Conservation (phyloP, 495 filamentous ascomycete species). For the Symbiotaphrina buchneri region DNA sequence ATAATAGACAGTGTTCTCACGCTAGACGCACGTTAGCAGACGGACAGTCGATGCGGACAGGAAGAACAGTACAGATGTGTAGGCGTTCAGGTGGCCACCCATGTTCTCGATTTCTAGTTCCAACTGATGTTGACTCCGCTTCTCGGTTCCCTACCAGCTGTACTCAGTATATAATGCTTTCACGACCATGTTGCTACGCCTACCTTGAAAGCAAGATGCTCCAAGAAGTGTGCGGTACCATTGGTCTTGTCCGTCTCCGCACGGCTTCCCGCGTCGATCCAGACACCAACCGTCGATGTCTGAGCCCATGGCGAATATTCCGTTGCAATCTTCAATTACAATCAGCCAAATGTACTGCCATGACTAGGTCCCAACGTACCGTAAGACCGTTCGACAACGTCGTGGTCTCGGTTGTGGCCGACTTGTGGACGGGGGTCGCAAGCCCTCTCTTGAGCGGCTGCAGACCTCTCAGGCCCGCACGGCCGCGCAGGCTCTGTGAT, state of each 20-base stretch:
- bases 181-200: neutral
- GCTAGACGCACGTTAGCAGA: constrained; percentile 9
- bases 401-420: constrained; percentile 73
- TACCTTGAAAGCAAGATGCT: constrained; percentile 99
- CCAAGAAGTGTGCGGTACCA: constrained; percentile 97
- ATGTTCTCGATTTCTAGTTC: constrained; percentile 99
- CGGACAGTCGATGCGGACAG: neutral
- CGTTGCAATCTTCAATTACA: constrained; percentile 58
- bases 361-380: too few species aligned
- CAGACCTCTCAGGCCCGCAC: constrained; percentile 49
- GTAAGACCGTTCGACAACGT: constrained; percentile 95
- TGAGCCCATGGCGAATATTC: constrained; percentile 97
- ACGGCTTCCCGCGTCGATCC: constrained; percentile 97
- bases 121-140: constrained; percentile 81
- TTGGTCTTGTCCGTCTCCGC: constrained; percentile 97
- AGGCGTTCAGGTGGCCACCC: constrained; percentile 97
- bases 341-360: constrained; percentile 3
- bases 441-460: constrained; percentile 59
- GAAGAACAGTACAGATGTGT: constrained; percentile 69
- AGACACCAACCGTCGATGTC: constrained; percentile 95
- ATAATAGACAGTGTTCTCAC: constrained; percentile 99
- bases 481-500: constrained; percentile 64
- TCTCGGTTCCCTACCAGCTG: constrained; percentile 52
- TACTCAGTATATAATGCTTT: constrained; percentile 1
- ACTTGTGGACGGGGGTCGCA: constrained; percentile 55